These are phyloP conservation scores for Colletotrichum caudatum DNA, from an alignment of 2,329 filamentous ascomycete genomes.

Conservation along the genomic window DNA sequence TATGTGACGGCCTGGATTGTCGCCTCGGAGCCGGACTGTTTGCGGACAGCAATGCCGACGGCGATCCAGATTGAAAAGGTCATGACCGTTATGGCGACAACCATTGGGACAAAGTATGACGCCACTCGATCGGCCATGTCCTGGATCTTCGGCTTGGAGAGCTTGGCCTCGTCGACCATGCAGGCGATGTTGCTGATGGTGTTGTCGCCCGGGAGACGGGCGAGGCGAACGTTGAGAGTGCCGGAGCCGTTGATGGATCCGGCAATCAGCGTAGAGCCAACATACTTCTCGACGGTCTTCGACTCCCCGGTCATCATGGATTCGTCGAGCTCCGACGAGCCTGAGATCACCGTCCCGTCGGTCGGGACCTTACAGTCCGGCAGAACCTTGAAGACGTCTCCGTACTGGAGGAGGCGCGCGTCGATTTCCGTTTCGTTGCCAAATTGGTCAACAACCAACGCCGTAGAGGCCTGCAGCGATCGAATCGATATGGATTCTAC, in stretches of 20 bases:
- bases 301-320: conserved; percentile 84
- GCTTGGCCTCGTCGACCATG: conserved; percentile 78
- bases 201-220: conserved; percentile 75
- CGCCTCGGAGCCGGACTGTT: conserved; percentile 60
- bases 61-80: conserved; percentile 76
- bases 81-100: conserved; percentile 68
- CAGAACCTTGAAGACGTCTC: conserved; percentile 73
- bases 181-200: conserved; percentile 76
- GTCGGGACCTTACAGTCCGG: conserved; percentile 73
- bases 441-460: conserved; percentile 61
- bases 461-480: conserved; percentile 69
- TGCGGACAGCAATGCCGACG: conserved; percentile 60
- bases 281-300: conserved; percentile 67
- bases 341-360: conserved; percentile 74
- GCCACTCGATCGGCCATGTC: conserved; percentile 77
- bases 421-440: conserved; percentile 67
- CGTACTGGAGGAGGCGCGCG: conserved; percentile 74
- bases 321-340: conserved; percentile 77
- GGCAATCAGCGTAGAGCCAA: conserved; percentile 69
- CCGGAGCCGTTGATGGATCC: conserved; percentile 77
- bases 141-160: conserved; percentile 76
- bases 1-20: conserved; percentile 75
- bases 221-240: conserved; percentile 68
- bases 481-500: conserved; percentile 67
- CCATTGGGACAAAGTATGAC: conserved; percentile 75